Conservation (phyloP, 2,329 filamentous ascomycete genomes). For the Colletotrichum incanum region DNA sequence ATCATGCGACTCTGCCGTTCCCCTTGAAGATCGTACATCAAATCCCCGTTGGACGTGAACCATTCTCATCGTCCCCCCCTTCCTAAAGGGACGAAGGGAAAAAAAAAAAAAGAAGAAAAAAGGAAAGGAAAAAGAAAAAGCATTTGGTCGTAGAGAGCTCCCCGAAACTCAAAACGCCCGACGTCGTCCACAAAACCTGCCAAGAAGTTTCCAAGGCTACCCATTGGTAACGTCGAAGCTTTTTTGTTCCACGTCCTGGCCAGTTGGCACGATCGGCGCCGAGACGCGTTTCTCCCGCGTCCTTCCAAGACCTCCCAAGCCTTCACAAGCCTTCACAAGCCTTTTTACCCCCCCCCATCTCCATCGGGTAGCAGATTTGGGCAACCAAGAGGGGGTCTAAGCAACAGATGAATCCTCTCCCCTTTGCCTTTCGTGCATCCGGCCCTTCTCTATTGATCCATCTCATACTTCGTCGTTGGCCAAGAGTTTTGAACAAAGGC, state of each 20-base stretch:
- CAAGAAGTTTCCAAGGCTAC: background rate
- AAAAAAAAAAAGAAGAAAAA: background rate
- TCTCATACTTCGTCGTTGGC: background rate
- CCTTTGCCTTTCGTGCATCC: background rate
- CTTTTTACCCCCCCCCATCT: background rate
- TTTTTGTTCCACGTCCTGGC: background rate
- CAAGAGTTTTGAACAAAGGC: background rate
- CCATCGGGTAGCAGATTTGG: background rate
- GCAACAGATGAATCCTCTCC: background rate
- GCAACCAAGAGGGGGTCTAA: background rate
- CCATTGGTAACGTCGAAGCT: background rate
- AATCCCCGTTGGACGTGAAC: background rate
- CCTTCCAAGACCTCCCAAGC: background rate
- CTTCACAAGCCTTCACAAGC: background rate
- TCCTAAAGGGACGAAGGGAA: too few relatives aligned
- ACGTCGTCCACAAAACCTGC: slow-evolving; percentile 12
- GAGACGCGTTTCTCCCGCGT: background rate
- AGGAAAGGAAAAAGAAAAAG: background rate
- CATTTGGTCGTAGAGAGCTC: background rate
- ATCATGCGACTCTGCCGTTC: background rate
- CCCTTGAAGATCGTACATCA: background rate
- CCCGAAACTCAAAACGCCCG: background rate
- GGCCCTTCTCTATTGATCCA: background rate
- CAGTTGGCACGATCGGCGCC: background rate
- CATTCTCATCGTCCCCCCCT: background rate